A percentile compares a stretch with the other conserved stretches of the same genome.
These are phyloP conservation scores for Hamamelis virginiana DNA, from an alignment of 164 flowering plant genomes.

Conservation along the genomic window DNA sequence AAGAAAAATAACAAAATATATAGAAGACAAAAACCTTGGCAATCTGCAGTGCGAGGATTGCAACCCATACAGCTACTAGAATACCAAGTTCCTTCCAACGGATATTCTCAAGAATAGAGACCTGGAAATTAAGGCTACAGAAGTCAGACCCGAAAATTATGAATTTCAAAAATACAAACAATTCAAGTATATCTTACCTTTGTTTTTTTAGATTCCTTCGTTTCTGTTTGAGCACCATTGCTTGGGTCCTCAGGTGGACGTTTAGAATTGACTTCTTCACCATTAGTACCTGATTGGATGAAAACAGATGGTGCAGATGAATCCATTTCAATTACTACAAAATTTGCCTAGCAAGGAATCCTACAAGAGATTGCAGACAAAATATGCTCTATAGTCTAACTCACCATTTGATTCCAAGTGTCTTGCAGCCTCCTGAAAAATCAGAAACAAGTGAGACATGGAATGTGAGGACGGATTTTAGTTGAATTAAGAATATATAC, in stretches of 20 bases:
- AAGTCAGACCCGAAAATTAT: too few relatives aligned
- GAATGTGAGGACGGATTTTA: neutral
- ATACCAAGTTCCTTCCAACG: conserved; percentile 26
- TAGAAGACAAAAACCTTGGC: conserved; percentile 12
- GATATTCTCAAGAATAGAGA: conserved; percentile 17
- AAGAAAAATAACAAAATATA: neutral
- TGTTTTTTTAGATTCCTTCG: conserved; percentile 22
- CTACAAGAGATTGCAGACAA: neutral
- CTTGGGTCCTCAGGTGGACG: conserved; percentile 55
- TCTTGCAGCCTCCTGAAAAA: conserved; percentile 59
- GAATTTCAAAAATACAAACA: too few relatives aligned
- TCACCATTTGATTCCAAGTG: conserved; percentile 45
- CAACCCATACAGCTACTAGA: conserved; percentile 21
- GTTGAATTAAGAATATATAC: too few relatives aligned
- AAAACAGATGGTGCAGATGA: neutral
- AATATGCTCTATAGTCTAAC: conserved; percentile 4
- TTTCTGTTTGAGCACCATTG: conserved; percentile 20
- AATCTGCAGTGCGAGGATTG: conserved; percentile 20
- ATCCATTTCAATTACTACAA: neutral
- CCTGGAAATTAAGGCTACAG: conserved; percentile 7
- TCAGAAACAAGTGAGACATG: conserved; percentile 8
- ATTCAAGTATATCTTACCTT: conserved; percentile 26
- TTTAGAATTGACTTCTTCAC: conserved; percentile 51
- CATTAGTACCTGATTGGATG: conserved; percentile 24
- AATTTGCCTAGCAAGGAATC: neutral